Percentiles rank a stretch among this genome's conserved stretches.
These are phyloP conservation scores for Colletotrichum sp. DNA, from an alignment of 2,329 filamentous ascomycete genomes.

Conservation along the genomic window DNA sequence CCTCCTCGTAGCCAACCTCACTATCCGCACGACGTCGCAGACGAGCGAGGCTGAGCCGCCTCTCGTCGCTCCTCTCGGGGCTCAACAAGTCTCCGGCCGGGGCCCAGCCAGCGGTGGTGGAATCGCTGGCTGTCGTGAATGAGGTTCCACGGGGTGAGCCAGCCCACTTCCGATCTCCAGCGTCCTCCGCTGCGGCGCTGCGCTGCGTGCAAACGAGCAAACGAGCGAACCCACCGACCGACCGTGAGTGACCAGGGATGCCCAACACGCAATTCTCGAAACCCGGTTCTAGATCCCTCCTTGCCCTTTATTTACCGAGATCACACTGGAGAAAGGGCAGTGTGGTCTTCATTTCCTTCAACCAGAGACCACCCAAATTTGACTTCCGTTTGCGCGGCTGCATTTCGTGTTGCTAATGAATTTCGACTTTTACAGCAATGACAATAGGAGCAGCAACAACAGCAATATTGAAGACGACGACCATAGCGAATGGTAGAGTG, in stretches of 20 bases:
- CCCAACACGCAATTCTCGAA: neutral
- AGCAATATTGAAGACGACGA: neutral
- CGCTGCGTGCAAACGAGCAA: neutral
- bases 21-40: neutral
- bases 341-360: neutral
- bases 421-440: neutral
- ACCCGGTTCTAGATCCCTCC: neutral
- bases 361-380: neutral
- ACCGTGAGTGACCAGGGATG: neutral
- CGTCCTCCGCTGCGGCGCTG: neutral
- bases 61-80: neutral
- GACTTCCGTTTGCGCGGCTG: neutral
- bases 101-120: neutral
- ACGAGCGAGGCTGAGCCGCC: constrained; percentile 11
- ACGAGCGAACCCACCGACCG: neutral
- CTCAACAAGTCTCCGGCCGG: neutral
- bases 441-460: neutral
- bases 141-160: constrained; percentile 1
- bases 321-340: neutral
- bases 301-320: neutral
- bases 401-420: neutral
- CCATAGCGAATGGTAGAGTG: rapidly evolving
- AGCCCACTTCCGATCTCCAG: neutral
- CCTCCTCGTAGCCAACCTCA: neutral
- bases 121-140: neutral